These are phyloP conservation scores for Leishmania lainsoni DNA, from an alignment of 208 protist species.

Conservation along the genomic window DNA sequence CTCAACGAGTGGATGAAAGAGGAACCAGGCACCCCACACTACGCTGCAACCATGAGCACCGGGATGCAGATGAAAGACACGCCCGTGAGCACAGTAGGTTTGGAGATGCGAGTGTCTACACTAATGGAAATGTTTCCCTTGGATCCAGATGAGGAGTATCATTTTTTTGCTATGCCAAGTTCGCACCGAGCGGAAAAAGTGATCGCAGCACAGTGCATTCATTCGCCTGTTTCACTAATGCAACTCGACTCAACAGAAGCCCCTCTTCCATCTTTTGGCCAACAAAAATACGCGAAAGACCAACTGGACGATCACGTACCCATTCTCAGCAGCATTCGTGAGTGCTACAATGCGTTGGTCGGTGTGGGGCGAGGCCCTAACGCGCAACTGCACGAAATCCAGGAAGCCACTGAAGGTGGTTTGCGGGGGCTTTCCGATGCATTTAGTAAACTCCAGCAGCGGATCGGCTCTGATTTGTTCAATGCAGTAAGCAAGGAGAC, in stretches of 20 bases:
- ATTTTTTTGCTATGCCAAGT: slow-evolving; percentile 12
- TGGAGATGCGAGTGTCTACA: not conserved
- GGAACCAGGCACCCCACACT: slow-evolving; percentile 9
- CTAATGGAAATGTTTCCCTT: slow-evolving; percentile 14
- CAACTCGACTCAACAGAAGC: not conserved
- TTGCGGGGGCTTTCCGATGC: slow-evolving; percentile 45
- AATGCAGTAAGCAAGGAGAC: slow-evolving; percentile 33
- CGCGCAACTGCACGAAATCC: slow-evolving; percentile 70
- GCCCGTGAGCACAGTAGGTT: not conserved
- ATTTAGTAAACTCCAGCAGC: slow-evolving; percentile 25
- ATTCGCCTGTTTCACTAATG: not conserved
- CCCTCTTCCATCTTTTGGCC: slow-evolving; percentile 37
- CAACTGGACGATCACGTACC: slow-evolving; percentile 43
- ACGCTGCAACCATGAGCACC: not conserved
- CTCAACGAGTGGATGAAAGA: slow-evolving; percentile 37
- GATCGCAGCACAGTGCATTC: not conserved
- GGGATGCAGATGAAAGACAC: not conserved
- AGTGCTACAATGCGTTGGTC: slow-evolving; percentile 65
- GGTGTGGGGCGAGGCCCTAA: slow-evolving; percentile 59
- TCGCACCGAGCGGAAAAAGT: not conserved
- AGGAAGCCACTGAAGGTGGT: slow-evolving; percentile 56
- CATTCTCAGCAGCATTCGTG: slow-evolving; percentile 52
- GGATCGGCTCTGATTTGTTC: slow-evolving; percentile 30
- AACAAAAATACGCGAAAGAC: slow-evolving; percentile 42
- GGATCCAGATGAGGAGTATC: slow-evolving; percentile 31